Evolutionary conservation across 257 asterid species (phyloP).

Genomic region (Solanum ossicruentum): DNA sequence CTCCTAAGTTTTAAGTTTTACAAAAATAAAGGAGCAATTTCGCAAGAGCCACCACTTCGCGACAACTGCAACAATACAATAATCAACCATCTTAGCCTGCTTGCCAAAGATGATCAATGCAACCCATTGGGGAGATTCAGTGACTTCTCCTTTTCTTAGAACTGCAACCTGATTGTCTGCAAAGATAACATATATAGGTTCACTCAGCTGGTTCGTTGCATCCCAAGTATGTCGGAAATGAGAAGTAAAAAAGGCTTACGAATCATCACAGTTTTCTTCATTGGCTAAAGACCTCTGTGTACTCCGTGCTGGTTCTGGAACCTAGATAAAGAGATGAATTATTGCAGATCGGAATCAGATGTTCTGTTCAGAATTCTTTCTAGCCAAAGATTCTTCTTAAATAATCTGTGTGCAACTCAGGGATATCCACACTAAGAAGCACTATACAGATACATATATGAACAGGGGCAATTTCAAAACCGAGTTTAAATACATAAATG

Average conservation of each 20-base stretch:
- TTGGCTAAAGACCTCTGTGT: constrained; percentile 49
- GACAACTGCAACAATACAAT: background rate
- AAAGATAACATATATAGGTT: background rate
- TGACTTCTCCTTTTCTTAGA: constrained; percentile 53
- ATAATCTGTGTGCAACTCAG: background rate
- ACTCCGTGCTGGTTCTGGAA: constrained; percentile 35
- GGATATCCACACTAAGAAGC: background rate
- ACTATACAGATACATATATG: background rate
- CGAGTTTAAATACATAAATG: background rate
- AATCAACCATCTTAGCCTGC: background rate
- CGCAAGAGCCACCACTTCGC: constrained; percentile 16
- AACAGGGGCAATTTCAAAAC: background rate
- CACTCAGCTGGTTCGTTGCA: background rate
- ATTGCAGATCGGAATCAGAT: background rate
- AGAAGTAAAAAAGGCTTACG: constrained; percentile 29
- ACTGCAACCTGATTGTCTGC: constrained; percentile 57
- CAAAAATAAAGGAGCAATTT: constrained; percentile 4
- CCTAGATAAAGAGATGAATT: constrained; percentile 14
- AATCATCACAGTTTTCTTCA: constrained; percentile 54
- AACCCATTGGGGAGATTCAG: constrained; percentile 19
- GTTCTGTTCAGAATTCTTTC: background rate
- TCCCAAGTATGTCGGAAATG: background rate
- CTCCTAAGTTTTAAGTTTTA: constrained; percentile 13
- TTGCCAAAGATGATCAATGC: background rate
- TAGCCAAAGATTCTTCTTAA: background rate